These are phyloP conservation scores for Volvox reticuliferus DNA, from an alignment of 139 green algal species.

Conservation along the genomic window DNA sequence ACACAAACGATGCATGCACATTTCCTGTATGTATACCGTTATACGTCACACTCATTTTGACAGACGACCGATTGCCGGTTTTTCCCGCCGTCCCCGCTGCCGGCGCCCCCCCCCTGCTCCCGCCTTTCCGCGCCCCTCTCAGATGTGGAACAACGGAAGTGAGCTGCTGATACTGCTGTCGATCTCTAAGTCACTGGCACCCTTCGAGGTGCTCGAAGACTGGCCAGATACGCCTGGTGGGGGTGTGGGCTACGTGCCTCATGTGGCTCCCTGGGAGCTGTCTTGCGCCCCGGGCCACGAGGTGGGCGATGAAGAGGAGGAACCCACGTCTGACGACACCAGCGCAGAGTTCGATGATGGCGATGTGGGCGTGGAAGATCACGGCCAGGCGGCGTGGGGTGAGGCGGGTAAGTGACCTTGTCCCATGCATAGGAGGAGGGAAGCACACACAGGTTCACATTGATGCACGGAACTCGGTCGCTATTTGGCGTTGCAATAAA, in stretches of 20 bases:
- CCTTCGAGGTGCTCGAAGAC: slow-evolving; percentile 13
- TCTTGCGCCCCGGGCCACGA: slow-evolving; percentile 12
- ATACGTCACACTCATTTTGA: too few species aligned
- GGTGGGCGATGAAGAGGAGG: background rate
- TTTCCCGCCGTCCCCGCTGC: too few species aligned
- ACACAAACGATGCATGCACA: background rate
- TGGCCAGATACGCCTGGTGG: slow-evolving; percentile 15
- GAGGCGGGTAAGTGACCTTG: background rate
- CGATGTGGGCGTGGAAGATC: background rate
- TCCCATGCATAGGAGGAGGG: background rate
- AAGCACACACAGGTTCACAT: background rate
- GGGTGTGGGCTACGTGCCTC: background rate
- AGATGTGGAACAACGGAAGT: slow-evolving; percentile 22
- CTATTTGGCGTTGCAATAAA: background rate
- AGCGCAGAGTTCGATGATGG: background rate
- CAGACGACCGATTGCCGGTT: too few species aligned
- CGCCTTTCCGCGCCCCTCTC: background rate
- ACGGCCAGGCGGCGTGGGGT: background rate
- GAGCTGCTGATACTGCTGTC: background rate
- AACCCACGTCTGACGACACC: background rate
- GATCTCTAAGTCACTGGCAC: background rate
- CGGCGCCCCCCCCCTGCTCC: background rate
- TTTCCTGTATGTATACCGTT: background rate
- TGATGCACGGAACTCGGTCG: background rate
- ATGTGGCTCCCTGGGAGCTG: background rate